A percentile compares a stretch with the other conserved stretches of the same genome.
These are phyloP conservation scores for Diaporthe sp. DNA, from an alignment of 2,329 filamentous ascomycete genomes.

Conservation along the genomic window DNA sequence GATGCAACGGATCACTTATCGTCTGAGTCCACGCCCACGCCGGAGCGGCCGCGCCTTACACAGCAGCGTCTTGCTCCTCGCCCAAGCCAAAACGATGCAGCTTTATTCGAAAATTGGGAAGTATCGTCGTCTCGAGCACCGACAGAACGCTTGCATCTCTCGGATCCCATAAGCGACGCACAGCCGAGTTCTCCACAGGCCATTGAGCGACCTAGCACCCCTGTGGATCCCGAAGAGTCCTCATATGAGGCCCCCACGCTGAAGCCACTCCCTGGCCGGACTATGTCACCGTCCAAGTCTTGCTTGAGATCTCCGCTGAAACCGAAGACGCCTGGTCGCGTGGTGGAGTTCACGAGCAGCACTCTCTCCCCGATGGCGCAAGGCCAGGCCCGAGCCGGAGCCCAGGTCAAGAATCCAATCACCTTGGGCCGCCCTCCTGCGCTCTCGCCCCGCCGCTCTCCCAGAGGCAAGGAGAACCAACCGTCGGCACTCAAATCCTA, in stretches of 20 bases:
- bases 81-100: conserved; percentile 32
- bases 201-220: conserved; percentile 34
- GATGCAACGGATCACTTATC: not conserved
- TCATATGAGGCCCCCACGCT: conserved; percentile 57
- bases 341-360: conserved; percentile 70
- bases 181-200: conserved; percentile 25
- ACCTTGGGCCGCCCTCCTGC: not conserved
- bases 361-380: conserved; percentile 62
- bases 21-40: conserved; percentile 30
- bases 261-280: conserved; percentile 63
- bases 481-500: not conserved
- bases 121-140: conserved; percentile 35
- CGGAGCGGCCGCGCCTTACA: conserved; percentile 20
- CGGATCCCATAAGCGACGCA: conserved; percentile 20
- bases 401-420: conserved; percentile 12
- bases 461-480: conserved; percentile 28
- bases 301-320: conserved; percentile 70
- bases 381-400: conserved; percentile 49
- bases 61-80: conserved; percentile 20
- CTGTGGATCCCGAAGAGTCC: conserved; percentile 49
- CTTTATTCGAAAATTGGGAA: conserved; percentile 37
- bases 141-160: conserved; percentile 10
- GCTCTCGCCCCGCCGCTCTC: not conserved
- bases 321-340: conserved; percentile 69
- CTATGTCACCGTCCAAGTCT: conserved; percentile 70